phyloP scores from a whole-genome alignment of 1,284 basidiomycete genomes.

The Quambalaria eucalypti region DNA sequence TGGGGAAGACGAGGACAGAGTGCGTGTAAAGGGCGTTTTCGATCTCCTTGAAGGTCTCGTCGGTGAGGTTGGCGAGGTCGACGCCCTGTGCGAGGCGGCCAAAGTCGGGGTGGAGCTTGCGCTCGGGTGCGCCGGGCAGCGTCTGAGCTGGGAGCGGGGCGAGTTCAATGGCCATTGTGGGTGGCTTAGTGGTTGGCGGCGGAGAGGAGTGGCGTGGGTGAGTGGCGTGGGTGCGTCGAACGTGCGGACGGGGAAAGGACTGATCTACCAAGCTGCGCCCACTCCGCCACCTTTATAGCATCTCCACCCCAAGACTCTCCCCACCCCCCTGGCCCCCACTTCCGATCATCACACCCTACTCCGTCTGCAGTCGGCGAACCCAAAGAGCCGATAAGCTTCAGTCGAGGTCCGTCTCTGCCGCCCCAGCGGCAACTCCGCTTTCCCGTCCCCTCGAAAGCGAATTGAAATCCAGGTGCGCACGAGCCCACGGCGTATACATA shows the following conservation, averaged over 20 bases:
- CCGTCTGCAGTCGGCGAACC: too few relatives aligned
- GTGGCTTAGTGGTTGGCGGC: background rate
- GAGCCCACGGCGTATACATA: too few relatives aligned
- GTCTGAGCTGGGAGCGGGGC: background rate
- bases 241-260: background rate
- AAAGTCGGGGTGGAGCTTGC: slow-evolving; percentile 7
- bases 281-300: background rate
- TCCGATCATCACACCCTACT: background rate
- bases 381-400: too few relatives aligned
- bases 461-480: too few relatives aligned
- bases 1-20: slow-evolving; percentile 37
- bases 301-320: too few relatives aligned
- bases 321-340: background rate
- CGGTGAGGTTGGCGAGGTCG: background rate
- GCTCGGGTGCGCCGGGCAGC: background rate
- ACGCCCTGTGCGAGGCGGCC: slow-evolving; percentile 7
- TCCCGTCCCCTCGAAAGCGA: too few relatives aligned
- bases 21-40: slow-evolving; percentile 40
- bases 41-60: slow-evolving; percentile 8
- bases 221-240: background rate
- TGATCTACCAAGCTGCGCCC: background rate
- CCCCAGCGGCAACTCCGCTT: too few relatives aligned
- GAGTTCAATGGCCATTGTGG: background rate
- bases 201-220: background rate
- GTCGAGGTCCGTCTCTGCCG: too few relatives aligned